A percentile compares a stretch with the other conserved stretches of the same genome.
Evolutionary conservation across 2,329 filamentous ascomycete genomes (phyloP).

Genomic region (Scopulariopsis brevicaulis): DNA sequence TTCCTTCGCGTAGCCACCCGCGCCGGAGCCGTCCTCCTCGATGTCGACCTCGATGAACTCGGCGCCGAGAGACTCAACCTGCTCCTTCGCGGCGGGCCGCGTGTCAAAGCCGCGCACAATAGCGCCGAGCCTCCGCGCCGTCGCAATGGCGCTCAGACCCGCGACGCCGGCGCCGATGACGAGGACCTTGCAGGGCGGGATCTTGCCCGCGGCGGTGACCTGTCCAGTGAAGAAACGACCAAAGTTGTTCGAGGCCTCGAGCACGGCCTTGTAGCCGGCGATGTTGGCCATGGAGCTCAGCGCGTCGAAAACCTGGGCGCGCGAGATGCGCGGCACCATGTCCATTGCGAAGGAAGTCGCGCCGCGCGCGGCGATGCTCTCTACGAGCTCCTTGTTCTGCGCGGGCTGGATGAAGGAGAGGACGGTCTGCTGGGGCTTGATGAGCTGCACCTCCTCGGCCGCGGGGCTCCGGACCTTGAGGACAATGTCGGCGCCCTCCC

Average conservation of each 20-base stretch:
- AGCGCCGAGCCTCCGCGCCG: slow-evolving; percentile 74
- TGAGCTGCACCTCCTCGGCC: slow-evolving; percentile 54
- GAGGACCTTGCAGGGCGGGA: slow-evolving; percentile 80
- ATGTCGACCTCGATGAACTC: slow-evolving; percentile 84
- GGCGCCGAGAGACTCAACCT: slow-evolving; percentile 81
- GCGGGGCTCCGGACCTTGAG: slow-evolving; percentile 75
- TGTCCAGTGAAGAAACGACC: slow-evolving; percentile 82
- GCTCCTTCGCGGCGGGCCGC: slow-evolving; percentile 75
- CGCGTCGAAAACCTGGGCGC: slow-evolving; percentile 80
- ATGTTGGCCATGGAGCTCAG: slow-evolving; percentile 92
- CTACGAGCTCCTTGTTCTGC: slow-evolving; percentile 66
- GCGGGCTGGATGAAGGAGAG: slow-evolving; percentile 77
- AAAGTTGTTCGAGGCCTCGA: slow-evolving; percentile 84
- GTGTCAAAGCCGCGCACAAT: slow-evolving; percentile 89
- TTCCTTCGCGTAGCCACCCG: slow-evolving; percentile 82
- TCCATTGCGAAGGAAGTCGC: slow-evolving; percentile 85
- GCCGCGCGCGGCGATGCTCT: slow-evolving; percentile 58
- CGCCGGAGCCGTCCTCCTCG: slow-evolving; percentile 72
- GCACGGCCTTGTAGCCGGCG: slow-evolving; percentile 82
- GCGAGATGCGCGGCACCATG: slow-evolving; percentile 80
- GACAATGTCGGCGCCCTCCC: slow-evolving; percentile 65
- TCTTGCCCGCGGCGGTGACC: slow-evolving; percentile 81
- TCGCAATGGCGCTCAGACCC: slow-evolving; percentile 78
- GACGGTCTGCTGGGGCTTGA: slow-evolving; percentile 60
- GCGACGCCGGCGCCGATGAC: slow-evolving; percentile 87